These are phyloP conservation scores for Salix dunnii DNA, from an alignment of 345 rosid genomes.

Conservation along the genomic window DNA sequence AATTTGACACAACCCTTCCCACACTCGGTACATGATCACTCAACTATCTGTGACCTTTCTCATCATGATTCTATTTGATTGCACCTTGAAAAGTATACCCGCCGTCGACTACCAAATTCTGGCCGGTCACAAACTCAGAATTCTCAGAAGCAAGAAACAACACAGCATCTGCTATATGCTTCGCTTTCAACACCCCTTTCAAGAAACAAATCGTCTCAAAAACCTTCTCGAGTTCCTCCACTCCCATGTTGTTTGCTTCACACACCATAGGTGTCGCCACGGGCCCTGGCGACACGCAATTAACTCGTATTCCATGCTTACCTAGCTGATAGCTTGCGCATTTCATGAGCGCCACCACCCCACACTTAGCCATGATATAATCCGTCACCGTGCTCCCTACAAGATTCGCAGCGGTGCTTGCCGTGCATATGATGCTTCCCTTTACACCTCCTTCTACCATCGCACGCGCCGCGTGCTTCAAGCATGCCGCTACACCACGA, in stretches of 20 bases:
- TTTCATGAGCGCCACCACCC: constrained; percentile 36
- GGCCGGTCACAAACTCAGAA: constrained; percentile 36
- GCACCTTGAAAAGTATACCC: constrained; percentile 3
- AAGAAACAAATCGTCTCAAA: constrained; percentile 11
- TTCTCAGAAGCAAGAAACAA: constrained; percentile 38
- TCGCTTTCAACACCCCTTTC: constrained; percentile 29
- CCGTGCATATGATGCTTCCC: constrained; percentile 46
- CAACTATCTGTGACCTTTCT: not conserved
- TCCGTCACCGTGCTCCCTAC: constrained; percentile 7
- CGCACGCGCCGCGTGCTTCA: constrained; percentile 34
- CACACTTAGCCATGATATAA: constrained; percentile 41
- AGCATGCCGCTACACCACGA: constrained; percentile 26
- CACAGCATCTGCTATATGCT: constrained; percentile 38
- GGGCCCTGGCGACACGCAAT: constrained; percentile 38
- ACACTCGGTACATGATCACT: too few species aligned
- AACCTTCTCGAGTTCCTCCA: constrained; percentile 20
- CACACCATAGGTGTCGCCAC: constrained; percentile 27
- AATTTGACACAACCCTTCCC: not conserved
- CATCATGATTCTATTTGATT: not conserved
- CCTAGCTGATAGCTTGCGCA: constrained; percentile 43
- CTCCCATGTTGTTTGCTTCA: not conserved
- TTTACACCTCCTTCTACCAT: constrained; percentile 28
- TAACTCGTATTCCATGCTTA: constrained; percentile 41
- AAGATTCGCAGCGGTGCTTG: constrained; percentile 14
- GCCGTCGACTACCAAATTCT: constrained; percentile 32